Base-by-base conservation (phyloP, 768 basidiomycete species). In the Mycena olivaceomarginata region DNA sequence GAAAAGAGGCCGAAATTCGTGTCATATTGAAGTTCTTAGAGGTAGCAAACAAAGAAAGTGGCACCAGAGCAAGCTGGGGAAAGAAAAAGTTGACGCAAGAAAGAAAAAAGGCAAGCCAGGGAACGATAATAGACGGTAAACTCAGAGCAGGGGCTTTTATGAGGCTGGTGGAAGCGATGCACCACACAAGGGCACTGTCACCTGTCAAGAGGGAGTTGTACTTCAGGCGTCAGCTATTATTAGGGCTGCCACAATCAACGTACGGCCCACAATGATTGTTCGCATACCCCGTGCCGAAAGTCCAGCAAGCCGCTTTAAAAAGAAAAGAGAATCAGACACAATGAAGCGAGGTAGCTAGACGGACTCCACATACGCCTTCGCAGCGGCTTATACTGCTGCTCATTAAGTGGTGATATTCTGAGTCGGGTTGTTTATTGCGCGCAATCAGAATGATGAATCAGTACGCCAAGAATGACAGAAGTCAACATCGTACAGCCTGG, bases 61-160 rank as follows among this genome's bases (percentile, higher is more conserved):
- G 10, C 18, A 67, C 70, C 70, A 72, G 75, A 16, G 51, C 65
- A 72, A 72, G 70, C 70, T 76, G 75, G 75, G 22, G 20, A 46
- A 75, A 12, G 41, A 37, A 45, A 51, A 57, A 22, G 40, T 20
- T 31, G 46, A 53, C 20, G 41, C 16, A 51, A 15, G n/a, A 60
- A 51, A n/a, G 46, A 31, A 45, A n/a, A 65, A 67, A 65, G 10
- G 74, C 9, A 43, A 48, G 46, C 66, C 48, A 22, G 45, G 18
- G 67, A 67, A 64, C 40, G 45, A 67, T 31, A 63, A 62, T 67
- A 67, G 65, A 70, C 70, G 74, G 31, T 22, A 12, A 5, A 46
- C 25, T 48, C 31, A 5, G 43, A 11, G 20, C 15, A n/a, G 25
- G 20, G 56, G 51, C 37, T 22, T 74, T 74, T 74, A 74, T 62